Base-by-base conservation (phyloP, 805 yeast species). In the Spencermartinsiella europaea region DNA sequence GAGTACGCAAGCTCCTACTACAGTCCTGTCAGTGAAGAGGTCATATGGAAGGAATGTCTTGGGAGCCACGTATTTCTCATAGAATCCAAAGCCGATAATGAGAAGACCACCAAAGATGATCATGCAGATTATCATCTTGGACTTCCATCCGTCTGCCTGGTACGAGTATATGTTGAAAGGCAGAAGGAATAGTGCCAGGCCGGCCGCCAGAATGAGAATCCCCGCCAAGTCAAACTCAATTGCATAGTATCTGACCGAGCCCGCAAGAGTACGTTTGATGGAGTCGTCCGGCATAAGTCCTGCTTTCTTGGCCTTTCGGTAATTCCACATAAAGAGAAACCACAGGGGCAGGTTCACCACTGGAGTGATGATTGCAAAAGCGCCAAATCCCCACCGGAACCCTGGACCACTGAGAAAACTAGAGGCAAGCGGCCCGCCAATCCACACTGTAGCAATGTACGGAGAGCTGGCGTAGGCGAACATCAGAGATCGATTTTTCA, bases 1-100 rank as follows among this genome's bases (percentile, higher is more conserved):
- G 45, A 80, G 57, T 14, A 46, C n/a, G 39, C 58, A 56, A 5
- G 33, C 42, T 19, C 42, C 42, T 80, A 83, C 79, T 22, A 82
- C 79, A 51, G 83, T 83, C 53, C 85, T 73, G 60, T 82, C 83
- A 49, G 67, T 75, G 57, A 83, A 58, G 47, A 81, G 65, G 3
- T 64, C 59, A 48, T 65, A 69, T 20, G 86, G 86, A 15, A 76
- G 62, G 38, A 83, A 61, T 21, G 87, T 87, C 55, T 71, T 67
- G 40, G 63, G 68, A n/a, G 88, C 78, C 25, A 66, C 57, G 44
- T 65, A 72, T 27, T 60, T 51, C 62, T 83, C 89, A 77, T 80
- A 80, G n/a, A 63, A 25, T 7, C 70, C 53, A 41, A 79, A 69
- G 25, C 71, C 68, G 44, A 75, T 68, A 54, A 80, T 57, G 19